phyloP scores from a whole-genome alignment of 1,139 yeast genomes.

The Spathaspora sp. region DNA sequence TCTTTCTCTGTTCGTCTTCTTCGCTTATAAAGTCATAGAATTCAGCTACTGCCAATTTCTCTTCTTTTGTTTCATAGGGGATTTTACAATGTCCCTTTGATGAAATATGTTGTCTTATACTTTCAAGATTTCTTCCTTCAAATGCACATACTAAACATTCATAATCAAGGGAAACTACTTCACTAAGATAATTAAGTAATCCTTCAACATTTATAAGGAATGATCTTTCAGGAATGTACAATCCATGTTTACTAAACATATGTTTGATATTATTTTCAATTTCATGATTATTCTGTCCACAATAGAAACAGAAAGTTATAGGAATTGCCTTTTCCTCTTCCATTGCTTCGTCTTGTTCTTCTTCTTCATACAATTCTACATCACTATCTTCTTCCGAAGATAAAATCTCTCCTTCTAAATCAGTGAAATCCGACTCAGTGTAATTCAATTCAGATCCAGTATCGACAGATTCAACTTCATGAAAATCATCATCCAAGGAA shows the following conservation, averaged over 20 bases:
- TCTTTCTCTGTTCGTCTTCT: constrained; percentile 18
- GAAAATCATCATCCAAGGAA: constrained; percentile 46
- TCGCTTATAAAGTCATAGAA: constrained; percentile 41
- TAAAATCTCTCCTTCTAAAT: constrained; percentile 21
- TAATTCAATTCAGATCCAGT: constrained; percentile 51
- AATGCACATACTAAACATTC: constrained; percentile 57
- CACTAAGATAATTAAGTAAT: constrained; percentile 43
- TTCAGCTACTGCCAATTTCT: constrained; percentile 35
- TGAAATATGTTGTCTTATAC: constrained; percentile 52
- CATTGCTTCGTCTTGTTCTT: constrained; percentile 26
- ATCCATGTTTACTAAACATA: constrained; percentile 49
- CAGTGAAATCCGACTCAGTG: constrained; percentile 44
- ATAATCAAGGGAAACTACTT: constrained; percentile 41
- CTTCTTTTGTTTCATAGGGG: constrained; percentile 52
- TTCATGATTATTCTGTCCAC: constrained; percentile 37
- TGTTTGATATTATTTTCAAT: constrained; percentile 47
- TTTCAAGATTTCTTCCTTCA: constrained; percentile 45
- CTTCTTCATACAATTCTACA: constrained; percentile 9
- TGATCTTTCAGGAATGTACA: constrained; percentile 51
- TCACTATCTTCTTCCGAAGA: constrained; percentile 15
- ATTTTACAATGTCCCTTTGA: constrained; percentile 56
- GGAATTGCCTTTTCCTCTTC: constrained; percentile 26
- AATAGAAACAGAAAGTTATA: constrained; percentile 39
- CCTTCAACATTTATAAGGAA: constrained; percentile 45
- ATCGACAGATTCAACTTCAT: constrained; percentile 28